Conservation (phyloP, 495 filamentous ascomycete species). For the Xylaria acuta region DNA sequence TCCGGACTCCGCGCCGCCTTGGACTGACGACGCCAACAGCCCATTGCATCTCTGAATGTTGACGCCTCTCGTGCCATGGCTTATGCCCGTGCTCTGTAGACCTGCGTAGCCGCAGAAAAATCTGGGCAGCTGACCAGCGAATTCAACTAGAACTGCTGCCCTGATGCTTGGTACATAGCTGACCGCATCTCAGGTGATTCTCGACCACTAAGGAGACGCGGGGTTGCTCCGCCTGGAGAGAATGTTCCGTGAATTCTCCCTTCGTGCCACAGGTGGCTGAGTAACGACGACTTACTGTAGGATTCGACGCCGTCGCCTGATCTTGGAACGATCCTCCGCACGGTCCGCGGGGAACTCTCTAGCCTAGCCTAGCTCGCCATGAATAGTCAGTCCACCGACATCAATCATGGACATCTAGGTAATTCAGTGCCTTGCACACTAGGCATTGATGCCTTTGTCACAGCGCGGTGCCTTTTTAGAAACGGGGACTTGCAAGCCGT, state of each 20-base stretch:
- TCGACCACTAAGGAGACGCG: conserved; percentile 1
- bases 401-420: background rate
- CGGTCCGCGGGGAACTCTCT: background rate
- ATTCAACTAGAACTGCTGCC: background rate
- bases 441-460: background rate
- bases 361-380: background rate
- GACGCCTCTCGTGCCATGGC: conserved; percentile 8
- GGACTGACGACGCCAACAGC: conserved; percentile 11
- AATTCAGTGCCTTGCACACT: background rate
- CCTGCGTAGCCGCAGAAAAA: conserved; percentile 1
- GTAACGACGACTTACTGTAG: background rate
- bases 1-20: conserved; percentile 9
- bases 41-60: background rate
- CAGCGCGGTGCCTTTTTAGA: too few relatives aligned
- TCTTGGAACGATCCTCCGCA: conserved; percentile 5
- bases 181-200: conserved; percentile 7
- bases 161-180: conserved; percentile 2
- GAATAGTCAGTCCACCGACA: background rate
- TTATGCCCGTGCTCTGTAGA: background rate
- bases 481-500: background rate
- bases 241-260: background rate
- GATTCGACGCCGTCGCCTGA: conserved; percentile 12
- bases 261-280: conserved; percentile 14
- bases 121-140: conserved; percentile 14
- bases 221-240: conserved; percentile 11